Conservation (phyloP, 2,329 filamentous ascomycete species). For the Trichoderma endophyticum region DNA sequence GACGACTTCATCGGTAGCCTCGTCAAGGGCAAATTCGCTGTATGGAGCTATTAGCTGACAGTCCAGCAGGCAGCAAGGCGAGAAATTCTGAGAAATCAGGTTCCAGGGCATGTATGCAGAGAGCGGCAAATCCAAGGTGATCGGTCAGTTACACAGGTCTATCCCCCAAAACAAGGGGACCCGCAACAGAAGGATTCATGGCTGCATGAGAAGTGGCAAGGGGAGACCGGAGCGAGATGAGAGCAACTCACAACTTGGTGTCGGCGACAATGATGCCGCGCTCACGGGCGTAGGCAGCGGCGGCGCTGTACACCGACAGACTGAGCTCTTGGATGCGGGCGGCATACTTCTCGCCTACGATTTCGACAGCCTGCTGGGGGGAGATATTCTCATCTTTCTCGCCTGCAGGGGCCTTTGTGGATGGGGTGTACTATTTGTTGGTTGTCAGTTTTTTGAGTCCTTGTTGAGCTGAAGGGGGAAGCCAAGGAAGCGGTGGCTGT, state of each 20-base stretch:
- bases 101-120: neutral
- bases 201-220: neutral
- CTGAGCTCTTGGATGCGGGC: slow-evolving; percentile 33
- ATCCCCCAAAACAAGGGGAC: neutral
- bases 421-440: slow-evolving; percentile 50
- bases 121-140: neutral
- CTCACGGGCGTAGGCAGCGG: slow-evolving; percentile 57
- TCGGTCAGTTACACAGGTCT: neutral
- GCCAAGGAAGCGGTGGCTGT: neutral
- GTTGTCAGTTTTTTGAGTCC: neutral
- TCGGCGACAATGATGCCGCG: slow-evolving; percentile 34
- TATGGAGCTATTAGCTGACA: neutral
- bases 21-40: slow-evolving; percentile 47
- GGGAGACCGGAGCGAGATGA: neutral
- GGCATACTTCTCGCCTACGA: slow-evolving; percentile 34
- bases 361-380: slow-evolving; percentile 57
- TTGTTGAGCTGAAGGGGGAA: neutral
- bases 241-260: slow-evolving; percentile 11
- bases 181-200: neutral
- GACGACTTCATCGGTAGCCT: slow-evolving; percentile 39
- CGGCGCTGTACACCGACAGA: slow-evolving; percentile 38
- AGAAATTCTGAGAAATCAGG: neutral
- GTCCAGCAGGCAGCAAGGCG: slow-evolving; percentile 28
- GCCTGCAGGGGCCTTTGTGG: slow-evolving; percentile 79
- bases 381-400: slow-evolving; percentile 83